phyloP scores from a whole-genome alignment of 148 eudicot genomes.

The Rhododendron ferrugineum region DNA sequence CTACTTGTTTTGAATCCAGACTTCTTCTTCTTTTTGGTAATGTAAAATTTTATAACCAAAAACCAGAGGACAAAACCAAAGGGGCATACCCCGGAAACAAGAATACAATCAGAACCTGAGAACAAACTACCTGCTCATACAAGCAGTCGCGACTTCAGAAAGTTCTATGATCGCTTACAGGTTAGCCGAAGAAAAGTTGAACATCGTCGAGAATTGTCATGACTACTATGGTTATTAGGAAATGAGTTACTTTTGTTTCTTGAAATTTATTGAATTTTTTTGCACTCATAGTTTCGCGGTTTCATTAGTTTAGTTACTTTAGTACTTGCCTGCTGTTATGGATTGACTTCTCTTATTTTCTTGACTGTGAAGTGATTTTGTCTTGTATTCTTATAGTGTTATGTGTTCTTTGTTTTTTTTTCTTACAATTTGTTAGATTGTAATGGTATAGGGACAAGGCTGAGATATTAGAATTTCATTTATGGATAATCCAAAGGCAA shows the following conservation, averaged over 20 bases:
- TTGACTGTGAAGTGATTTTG: background rate
- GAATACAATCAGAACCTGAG: no score
- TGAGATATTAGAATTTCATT: background rate
- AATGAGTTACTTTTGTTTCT: background rate
- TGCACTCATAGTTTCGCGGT: background rate
- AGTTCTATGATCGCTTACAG: background rate
- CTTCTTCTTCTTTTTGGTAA: no score
- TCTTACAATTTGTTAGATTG: background rate
- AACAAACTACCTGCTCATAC: no score
- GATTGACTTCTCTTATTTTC: no score
- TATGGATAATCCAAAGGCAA: slow-evolving; percentile 21
- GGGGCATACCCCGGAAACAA: no score
- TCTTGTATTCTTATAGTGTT: background rate
- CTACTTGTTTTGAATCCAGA: background rate
- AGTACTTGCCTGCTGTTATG: background rate
- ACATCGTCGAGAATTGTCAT: background rate
- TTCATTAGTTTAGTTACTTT: background rate
- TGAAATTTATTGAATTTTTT: no score
- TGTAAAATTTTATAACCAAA: no score
- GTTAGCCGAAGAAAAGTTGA: background rate
- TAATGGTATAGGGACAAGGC: slow-evolving; percentile 4
- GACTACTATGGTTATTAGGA: background rate
- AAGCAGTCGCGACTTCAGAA: no score
- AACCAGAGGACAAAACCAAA: no score
- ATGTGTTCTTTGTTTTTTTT: background rate